Base-by-base conservation (phyloP, 306 rosid genomes). In the Citrullus colocynthis region DNA sequence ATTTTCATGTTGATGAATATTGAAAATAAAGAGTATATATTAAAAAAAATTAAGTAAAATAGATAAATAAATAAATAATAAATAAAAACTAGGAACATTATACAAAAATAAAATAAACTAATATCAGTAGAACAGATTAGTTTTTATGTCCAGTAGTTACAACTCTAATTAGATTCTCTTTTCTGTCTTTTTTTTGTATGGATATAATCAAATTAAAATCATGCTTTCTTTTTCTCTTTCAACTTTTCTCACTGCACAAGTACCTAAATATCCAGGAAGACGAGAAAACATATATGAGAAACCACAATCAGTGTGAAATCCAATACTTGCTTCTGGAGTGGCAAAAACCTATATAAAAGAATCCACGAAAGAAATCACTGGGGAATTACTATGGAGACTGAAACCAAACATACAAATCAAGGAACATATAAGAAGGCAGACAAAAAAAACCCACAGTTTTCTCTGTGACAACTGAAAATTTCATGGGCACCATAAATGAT, bases 261-360 rank as follows among this genome's bases (percentile, higher is more conserved):
- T 86, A 95, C 98, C 98, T 10, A 95, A 84, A 85, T 79, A 67
- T 67, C 97, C 96, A 0, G 93, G 93, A 76, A 95, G 95, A 81
- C n/a, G 93, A 80, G 97, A 88, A 82, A 74, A 97, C 9, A 84
- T 82, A 81, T 90, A 90, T 14, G 98, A 95, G 84, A 95, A 95
- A 77, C 98, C 91, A 62, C 98, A 95, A 76, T 95, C 98, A 51
- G 97, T 86, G 83, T 95, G 97, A 86, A 89, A 90, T 56, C 98
- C 98, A 81, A 95, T 89, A 80, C 97, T 90, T 80, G 96, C 96
- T 85, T 95, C 97, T 14, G 97, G 98, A 85, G 98, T 92, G 77
- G 98, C 76, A 80, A 95, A 95, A 55, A 95, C 89, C 97, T 92
- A 61, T 37, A 71, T 59, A 78, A 70, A 70, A 80, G 55, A 87